Base-by-base conservation (phyloP, 208 protist genomes). In the Wallacemonas sp. region DNA sequence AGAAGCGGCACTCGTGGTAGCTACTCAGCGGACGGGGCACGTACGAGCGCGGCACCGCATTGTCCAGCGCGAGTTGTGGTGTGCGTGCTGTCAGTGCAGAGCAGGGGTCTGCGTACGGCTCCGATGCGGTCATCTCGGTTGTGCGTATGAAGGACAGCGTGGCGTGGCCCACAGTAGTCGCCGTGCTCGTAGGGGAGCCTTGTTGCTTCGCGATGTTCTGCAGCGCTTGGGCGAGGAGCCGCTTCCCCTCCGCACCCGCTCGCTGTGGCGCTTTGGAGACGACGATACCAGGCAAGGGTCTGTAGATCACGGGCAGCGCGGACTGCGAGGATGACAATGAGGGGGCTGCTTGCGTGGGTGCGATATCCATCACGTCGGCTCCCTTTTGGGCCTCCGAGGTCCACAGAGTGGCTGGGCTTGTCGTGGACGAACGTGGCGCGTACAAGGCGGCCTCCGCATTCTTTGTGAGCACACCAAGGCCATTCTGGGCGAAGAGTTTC, bases 1-100 rank as follows among this genome's bases (percentile, higher is more conserved):
- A 99, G 62, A 98, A 96, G 55, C 94, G 92, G 34, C 83, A 92
- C 28, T 88, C 78, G 11, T 72, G 76, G 59, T 82, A 82, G 4
- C 76, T 64, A 2, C 72, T 72, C 33, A 76, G 51, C 22, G 61
- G 34, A 31, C 65, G 33, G 17, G 51, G 51, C 30, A 38, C 47
- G 26, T 55, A 14, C 19, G 45, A 12, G 45, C n/a, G 36, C 36
- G 36, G 36, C 36, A 41, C 36, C 36, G 36, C 9, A n/a, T n/a
- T n/a, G n/a, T n/a, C n/a, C n/a, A n/a, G n/a, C n/a, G n/a, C n/a
- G n/a, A n/a, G n/a, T n/a, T n/a, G n/a, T n/a, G n/a, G n/a, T n/a
- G n/a, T n/a, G n/a, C n/a, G n/a, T n/a, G n/a, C n/a, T n/a, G n/a
- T n/a, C n/a, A n/a, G n/a, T n/a, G n/a, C n/a, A n/a, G n/a, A n/a